Evolutionary conservation across 345 rosid genomes (phyloP).

Genomic region (Anacardium occidentale): DNA sequence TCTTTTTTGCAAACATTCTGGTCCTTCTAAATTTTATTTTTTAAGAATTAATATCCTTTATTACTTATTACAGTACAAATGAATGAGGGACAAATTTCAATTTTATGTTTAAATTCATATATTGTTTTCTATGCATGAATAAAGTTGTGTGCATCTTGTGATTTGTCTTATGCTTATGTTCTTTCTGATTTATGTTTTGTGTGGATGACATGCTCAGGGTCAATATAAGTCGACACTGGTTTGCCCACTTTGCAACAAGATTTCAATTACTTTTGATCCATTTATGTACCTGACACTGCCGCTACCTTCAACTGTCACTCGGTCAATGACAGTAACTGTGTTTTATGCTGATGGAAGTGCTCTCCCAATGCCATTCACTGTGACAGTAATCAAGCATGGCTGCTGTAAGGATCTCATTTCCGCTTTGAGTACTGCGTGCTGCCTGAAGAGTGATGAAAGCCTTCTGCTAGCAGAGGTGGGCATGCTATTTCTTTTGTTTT

Average conservation of each 20-base stretch:
- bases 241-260: constrained; percentile 81
- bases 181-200: constrained; percentile 19
- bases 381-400: constrained; percentile 71
- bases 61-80: background rate
- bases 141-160: background rate
- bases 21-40: background rate
- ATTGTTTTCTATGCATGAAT: background rate
- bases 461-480: constrained; percentile 84
- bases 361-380: constrained; percentile 77
- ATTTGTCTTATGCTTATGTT: constrained; percentile 1
- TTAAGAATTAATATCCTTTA: background rate
- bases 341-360: constrained; percentile 70
- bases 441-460: constrained; percentile 73
- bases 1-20: background rate
- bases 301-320: constrained; percentile 74
- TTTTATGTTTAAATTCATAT: background rate
- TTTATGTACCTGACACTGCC: constrained; percentile 94
- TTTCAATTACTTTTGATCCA: constrained; percentile 91
- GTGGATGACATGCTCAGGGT: constrained; percentile 56
- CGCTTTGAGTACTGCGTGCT: constrained; percentile 69
- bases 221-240: constrained; percentile 94
- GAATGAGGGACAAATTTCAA: too few relatives aligned
- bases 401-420: constrained; percentile 65
- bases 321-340: constrained; percentile 81
- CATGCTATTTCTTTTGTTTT: background rate